Base-by-base conservation (phyloP, 805 yeast genomes). In the Pichia deserticola region DNA sequence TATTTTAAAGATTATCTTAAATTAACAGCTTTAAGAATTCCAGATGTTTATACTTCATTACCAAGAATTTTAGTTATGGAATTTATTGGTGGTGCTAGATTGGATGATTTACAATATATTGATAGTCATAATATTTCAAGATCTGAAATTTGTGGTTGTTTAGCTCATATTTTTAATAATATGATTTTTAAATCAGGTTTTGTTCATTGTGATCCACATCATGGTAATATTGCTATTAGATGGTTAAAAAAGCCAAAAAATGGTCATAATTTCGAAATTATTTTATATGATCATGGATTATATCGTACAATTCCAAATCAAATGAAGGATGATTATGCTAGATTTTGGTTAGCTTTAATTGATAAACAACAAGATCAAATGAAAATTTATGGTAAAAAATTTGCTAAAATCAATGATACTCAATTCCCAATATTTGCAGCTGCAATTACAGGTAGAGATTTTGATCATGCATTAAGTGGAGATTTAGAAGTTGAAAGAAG, bases 171-270 rank as follows among this genome's bases (percentile, higher is more conserved):
- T 32, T 93, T 93, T 72, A 88, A 92, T 70, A 83, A 81, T 61
- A 93, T 93, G 99, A 89, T 93, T 39, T 93, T 93, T 70, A 84
- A 95, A 2, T 95, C 97, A 0, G 83, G 81, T 30, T 96, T 89
- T 27, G 78, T 93, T 40, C 99, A 93, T 64, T 93, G 99, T 69
- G 99, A 93, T 64, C 99, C 99, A 1, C 99, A 93, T 64, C 96
- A 96, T 10, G 99, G 99, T 0, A 93, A 93, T 60, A 71, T 93
- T 51, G 97, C 98, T 0, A 88, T 93, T 27, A 72, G 89, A 49
- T 68, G 74, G 35, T 66, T 74, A 7, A 58, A 59, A 15, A 47
- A 54, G 5, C 58, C 60, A 33, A 56, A 52, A 36, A 53, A 62
- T 37, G 67, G 68, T 2, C 89, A 84, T 61, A 90, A 92, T 63